Conservation (phyloP, 2,329 filamentous ascomycete genomes). For the Trichophyton schoenleinii region DNA sequence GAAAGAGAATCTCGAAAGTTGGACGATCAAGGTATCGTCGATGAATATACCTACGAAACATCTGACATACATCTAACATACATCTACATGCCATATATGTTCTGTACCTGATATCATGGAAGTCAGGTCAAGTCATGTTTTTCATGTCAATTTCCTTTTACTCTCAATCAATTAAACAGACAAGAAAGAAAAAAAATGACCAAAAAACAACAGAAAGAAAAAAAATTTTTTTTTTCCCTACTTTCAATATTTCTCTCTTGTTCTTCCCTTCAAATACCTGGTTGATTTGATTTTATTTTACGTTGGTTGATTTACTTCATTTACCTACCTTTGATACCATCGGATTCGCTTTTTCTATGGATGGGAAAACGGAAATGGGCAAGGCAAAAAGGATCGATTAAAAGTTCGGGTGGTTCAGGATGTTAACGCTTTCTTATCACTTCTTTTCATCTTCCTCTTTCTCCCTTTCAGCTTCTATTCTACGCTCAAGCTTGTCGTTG, state of each 20-base stretch:
- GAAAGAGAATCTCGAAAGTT: not conserved
- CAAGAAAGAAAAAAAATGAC: too few relatives aligned
- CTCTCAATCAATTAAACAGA: not conserved
- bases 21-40: too few relatives aligned
- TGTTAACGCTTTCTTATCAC: not conserved
- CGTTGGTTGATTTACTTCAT: too few relatives aligned
- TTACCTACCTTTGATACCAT: too few relatives aligned
- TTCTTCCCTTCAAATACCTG: not conserved
- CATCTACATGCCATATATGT: not conserved
- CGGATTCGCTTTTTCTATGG: not conserved
- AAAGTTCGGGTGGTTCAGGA: not conserved
- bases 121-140: not conserved
- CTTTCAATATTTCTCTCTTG: not conserved
- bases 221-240: too few relatives aligned
- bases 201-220: too few relatives aligned
- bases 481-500: too few relatives aligned
- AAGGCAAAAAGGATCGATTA: not conserved
- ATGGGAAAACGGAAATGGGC: not conserved
- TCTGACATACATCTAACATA: not conserved
- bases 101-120: not conserved
- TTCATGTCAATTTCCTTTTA: not conserved
- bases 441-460: not conserved
- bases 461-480: not conserved
- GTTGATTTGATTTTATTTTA: too few relatives aligned
- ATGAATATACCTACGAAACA: too few relatives aligned